Evolutionary conservation across 1,284 basidiomycete species (phyloP).

Genomic region (Tylopilus orsonianus): DNA sequence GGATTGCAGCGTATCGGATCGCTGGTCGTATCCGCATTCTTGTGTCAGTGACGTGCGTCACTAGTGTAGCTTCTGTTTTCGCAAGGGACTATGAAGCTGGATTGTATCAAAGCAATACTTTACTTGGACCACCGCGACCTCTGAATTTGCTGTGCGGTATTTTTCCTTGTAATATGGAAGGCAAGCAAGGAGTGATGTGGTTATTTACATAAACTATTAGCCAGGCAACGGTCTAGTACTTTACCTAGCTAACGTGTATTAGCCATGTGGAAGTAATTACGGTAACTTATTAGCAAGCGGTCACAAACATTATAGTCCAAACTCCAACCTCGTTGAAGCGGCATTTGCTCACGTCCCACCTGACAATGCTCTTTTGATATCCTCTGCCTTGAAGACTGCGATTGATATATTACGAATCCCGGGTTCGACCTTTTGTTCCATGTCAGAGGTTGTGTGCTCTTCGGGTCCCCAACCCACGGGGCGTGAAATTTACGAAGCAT

Average conservation of each 20-base stretch:
- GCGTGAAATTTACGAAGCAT: constrained; percentile 52
- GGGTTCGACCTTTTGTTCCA: constrained; percentile 25
- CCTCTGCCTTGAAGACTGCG: constrained; percentile 12
- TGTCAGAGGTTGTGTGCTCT: constrained; percentile 25
- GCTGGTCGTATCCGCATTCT: constrained; percentile 32
- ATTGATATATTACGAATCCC: constrained; percentile 17
- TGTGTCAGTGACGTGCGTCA: constrained; percentile 31
- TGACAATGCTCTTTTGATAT: constrained; percentile 33
- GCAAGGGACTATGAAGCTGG: constrained; percentile 30
- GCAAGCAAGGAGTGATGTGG: constrained; percentile 16
- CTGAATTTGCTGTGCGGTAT: constrained; percentile 6
- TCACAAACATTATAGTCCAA: constrained; percentile 29
- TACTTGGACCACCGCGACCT: constrained; percentile 18
- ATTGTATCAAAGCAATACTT: constrained; percentile 26
- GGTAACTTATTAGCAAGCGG: constrained; percentile 32
- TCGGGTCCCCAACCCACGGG: constrained; percentile 29
- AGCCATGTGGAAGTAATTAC: constrained; percentile 27
- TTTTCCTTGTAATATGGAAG: constrained; percentile 16
- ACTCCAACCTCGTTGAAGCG: constrained; percentile 19
- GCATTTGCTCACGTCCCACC: constrained; percentile 7
- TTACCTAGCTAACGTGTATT: constrained; percentile 11
- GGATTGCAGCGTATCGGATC: constrained; percentile 30
- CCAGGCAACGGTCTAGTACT: constrained; percentile 6
- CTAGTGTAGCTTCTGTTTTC: constrained; percentile 9
- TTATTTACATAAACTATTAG: constrained; percentile 35